These are phyloP conservation scores for Hymenoscyphus infarciens DNA, from an alignment of 2,329 filamentous ascomycete species.

Conservation along the genomic window DNA sequence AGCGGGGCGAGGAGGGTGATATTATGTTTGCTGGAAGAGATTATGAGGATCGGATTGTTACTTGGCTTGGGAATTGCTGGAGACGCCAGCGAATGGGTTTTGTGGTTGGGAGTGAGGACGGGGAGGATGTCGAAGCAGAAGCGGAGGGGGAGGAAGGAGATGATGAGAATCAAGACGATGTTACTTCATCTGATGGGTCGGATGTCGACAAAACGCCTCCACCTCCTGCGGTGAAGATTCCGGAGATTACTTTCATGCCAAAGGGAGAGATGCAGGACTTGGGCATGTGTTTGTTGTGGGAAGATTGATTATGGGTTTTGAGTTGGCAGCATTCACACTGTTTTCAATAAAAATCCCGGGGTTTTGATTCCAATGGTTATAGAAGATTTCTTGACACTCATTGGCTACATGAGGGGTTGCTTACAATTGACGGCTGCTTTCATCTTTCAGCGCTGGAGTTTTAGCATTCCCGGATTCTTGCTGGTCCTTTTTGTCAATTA, in stretches of 20 bases:
- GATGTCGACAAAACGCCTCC: neutral
- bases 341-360: no score
- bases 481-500: neutral
- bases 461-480: neutral
- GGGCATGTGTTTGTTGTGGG: constrained; percentile 6
- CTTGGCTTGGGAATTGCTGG: neutral
- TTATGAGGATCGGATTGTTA: neutral
- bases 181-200: neutral
- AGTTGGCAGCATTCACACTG: no score
- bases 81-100: neutral
- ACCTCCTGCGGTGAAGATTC: neutral
- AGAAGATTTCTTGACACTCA: no score
- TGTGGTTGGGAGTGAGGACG: neutral
- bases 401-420: no score
- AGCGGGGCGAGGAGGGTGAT: neutral
- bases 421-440: no score
- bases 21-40: neutral
- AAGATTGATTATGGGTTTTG: neutral
- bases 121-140: neutral
- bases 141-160: neutral
- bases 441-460: neutral
- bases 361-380: no score
- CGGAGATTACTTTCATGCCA: neutral
- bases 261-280: neutral
- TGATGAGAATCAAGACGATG: neutral